Evolutionary conservation across 108 stramenopile genomes (phyloP).

Genomic region (Nitzschia inconspicua): DNA sequence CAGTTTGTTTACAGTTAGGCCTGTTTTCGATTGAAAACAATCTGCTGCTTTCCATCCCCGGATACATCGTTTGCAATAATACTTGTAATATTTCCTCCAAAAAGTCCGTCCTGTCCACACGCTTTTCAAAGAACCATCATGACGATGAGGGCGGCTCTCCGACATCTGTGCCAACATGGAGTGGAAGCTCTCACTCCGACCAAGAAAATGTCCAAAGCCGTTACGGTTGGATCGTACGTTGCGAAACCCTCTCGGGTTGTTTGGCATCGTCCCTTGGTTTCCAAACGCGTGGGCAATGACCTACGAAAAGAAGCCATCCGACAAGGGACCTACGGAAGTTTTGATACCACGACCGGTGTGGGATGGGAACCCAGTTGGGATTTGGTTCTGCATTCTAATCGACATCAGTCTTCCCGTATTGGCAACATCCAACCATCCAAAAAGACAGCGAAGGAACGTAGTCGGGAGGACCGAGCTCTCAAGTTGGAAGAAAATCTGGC

Average conservation of each 20-base stretch:
- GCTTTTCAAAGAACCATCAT: too few relatives aligned
- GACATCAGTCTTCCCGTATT: conserved; percentile 10
- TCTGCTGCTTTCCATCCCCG: too few relatives aligned
- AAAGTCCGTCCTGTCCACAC: too few relatives aligned
- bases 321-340: conserved; percentile 69
- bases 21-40: too few relatives aligned
- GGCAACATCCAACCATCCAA: conserved; percentile 56
- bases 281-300: conserved; percentile 61
- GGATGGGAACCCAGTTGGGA: conserved; percentile 87
- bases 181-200: conserved; percentile 70
- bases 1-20: too few relatives aligned
- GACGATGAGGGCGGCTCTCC: conserved; percentile 75
- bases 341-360: conserved; percentile 47
- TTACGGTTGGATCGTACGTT: conserved; percentile 9
- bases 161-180: conserved; percentile 60
- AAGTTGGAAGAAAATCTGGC: conserved; percentile 66
- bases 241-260: conserved; percentile 34
- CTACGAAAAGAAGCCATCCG: conserved; percentile 66
- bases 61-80: too few relatives aligned
- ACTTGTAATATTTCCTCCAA: too few relatives aligned
- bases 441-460: conserved; percentile 56
- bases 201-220: conserved; percentile 8
- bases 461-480: conserved; percentile 62
- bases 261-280: conserved; percentile 62
- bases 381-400: conserved; percentile 34